These are phyloP conservation scores for Passiflora organensis DNA, from an alignment of 345 rosid genomes.

Conservation along the genomic window DNA sequence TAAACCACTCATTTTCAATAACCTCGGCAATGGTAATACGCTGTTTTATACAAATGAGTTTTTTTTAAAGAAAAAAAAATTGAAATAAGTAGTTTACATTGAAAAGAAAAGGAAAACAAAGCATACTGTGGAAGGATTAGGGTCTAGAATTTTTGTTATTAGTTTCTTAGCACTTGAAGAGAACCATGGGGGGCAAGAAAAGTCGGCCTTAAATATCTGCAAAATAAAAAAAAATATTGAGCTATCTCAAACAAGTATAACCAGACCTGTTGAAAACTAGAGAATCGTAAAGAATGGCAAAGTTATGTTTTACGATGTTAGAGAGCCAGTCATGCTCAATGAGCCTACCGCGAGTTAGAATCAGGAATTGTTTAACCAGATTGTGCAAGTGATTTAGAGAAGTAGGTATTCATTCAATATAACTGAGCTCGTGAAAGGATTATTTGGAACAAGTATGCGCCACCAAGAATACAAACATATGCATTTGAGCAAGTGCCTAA, in stretches of 20 bases:
- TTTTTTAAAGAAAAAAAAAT: slow-evolving; percentile 2
- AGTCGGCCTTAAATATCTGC: slow-evolving; percentile 92
- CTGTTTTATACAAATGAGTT: slow-evolving; percentile 44
- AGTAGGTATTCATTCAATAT: too few species aligned
- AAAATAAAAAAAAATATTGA: slow-evolving; percentile 14
- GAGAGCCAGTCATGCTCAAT: too few species aligned
- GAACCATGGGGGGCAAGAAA: slow-evolving; percentile 92
- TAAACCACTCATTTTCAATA: slow-evolving; percentile 94
- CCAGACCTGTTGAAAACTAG: neutral
- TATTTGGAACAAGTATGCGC: neutral
- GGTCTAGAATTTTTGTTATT: slow-evolving; percentile 86
- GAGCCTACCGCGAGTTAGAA: too few species aligned
- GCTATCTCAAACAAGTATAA: neutral
- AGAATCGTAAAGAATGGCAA: too few species aligned
- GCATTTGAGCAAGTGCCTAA: too few species aligned
- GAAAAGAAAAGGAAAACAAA: neutral
- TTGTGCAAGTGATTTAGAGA: too few species aligned
- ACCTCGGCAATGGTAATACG: slow-evolving; percentile 76
- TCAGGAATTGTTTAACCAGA: neutral
- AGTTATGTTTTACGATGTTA: too few species aligned
- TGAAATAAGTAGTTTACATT: slow-evolving; percentile 3
- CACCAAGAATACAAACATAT: neutral
- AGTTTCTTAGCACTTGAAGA: slow-evolving; percentile 89
- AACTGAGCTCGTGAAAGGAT: neutral
- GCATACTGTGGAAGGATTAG: slow-evolving; percentile 74